Evolutionary conservation across 441 rosid genomes (phyloP).

Genomic region (Arabidopsis lyrata): DNA sequence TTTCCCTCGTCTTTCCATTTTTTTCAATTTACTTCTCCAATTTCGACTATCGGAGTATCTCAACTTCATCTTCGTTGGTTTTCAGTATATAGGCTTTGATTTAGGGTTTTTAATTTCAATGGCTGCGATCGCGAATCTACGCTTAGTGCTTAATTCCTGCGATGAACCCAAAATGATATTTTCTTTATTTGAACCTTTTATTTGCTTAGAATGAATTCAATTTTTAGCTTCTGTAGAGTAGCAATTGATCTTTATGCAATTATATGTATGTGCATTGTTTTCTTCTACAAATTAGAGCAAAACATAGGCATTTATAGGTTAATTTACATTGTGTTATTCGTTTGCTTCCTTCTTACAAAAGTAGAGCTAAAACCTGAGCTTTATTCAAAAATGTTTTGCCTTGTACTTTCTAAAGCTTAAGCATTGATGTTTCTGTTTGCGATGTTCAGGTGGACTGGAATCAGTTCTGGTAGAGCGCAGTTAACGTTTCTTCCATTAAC

Average conservation of each 20-base stretch:
- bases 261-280: neutral
- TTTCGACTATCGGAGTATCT: neutral
- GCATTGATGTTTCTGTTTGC: conserved; percentile 4
- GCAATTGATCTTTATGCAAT: neutral
- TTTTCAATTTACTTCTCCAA: neutral
- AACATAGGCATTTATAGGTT: neutral
- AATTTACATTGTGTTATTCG: conserved; percentile 26
- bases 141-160: neutral
- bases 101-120: neutral
- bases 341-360: conserved; percentile 33
- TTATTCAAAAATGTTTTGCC: conserved; percentile 13
- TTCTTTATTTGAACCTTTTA: neutral
- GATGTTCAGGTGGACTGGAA: conserved; percentile 22
- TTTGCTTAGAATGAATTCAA: neutral
- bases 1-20: neutral
- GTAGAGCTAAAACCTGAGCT: conserved; percentile 10
- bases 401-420: conserved; percentile 17
- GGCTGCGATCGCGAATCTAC: neutral
- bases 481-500: conserved; percentile 56
- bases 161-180: neutral
- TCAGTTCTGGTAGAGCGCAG: conserved; percentile 25
- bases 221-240: neutral
- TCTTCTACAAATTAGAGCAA: neutral
- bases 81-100: neutral
- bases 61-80: neutral